Conservation (phyloP, 1,139 yeast genomes). For the Hansenula anomala region DNA sequence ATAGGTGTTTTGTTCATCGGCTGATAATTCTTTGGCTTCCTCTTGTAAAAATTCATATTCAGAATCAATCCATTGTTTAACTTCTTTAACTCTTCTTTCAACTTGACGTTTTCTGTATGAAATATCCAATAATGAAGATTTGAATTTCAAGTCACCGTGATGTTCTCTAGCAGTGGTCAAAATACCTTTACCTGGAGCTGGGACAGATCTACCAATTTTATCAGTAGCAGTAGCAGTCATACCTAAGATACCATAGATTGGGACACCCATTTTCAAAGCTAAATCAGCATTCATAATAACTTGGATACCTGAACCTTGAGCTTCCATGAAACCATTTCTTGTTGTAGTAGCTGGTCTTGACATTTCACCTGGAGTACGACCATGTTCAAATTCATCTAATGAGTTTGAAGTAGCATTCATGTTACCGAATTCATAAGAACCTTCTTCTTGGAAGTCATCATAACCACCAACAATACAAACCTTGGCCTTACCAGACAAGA, state of each 20-base stretch:
- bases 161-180: conserved; percentile 96
- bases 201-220: conserved; percentile 97
- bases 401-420: conserved; percentile 98
- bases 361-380: conserved; percentile 98
- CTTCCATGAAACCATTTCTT: conserved; percentile 98
- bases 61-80: conserved; percentile 78
- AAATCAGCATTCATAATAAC: conserved; percentile 92
- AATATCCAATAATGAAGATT: conserved; percentile 79
- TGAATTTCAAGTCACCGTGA: conserved; percentile 76
- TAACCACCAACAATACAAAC: conserved; percentile 97
- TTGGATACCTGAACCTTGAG: conserved; percentile 99
- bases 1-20: conserved; percentile 43
- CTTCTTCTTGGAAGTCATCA: conserved; percentile 99
- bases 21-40: conserved; percentile 58
- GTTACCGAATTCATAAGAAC: conserved; percentile 95
- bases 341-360: conserved; percentile 97
- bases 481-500: conserved; percentile 89
- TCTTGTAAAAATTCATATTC: conserved; percentile 72
- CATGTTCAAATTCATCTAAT: conserved; percentile 80
- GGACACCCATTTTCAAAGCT: conserved; percentile 98
- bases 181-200: conserved; percentile 99
- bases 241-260: conserved; percentile 93
- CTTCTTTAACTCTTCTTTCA: conserved; percentile 69
- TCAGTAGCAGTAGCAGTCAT: conserved; percentile 96
- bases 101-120: conserved; percentile 94